phyloP scores from a whole-genome alignment of 2,329 filamentous ascomycete genomes.

The Ophiostoma ips region DNA sequence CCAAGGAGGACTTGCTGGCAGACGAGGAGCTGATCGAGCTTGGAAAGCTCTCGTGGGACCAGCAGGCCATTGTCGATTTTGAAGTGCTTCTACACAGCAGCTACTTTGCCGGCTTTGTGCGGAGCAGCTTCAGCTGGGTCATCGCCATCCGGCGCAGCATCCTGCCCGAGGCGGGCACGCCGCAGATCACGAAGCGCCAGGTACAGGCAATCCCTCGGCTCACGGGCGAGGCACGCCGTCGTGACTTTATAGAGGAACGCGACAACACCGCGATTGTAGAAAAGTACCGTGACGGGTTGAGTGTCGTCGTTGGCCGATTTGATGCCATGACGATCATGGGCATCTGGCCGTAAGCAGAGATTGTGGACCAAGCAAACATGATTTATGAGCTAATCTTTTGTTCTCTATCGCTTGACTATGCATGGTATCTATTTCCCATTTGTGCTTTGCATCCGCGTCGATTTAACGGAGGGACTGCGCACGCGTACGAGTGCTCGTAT shows the following conservation, averaged over 20 bases:
- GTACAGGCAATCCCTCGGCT: background rate
- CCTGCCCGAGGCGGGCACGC: conserved; percentile 6
- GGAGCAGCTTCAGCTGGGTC: conserved; percentile 10
- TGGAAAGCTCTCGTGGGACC: conserved; percentile 20
- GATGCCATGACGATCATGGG: conserved; percentile 9
- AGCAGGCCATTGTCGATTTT: conserved; percentile 11
- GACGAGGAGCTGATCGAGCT: conserved; percentile 18
- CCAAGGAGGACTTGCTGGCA: conserved; percentile 24
- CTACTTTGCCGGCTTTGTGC: conserved; percentile 8
- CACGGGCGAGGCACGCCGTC: background rate
- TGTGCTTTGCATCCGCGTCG: too few species aligned
- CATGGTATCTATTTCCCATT: too few species aligned
- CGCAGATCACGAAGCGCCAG: background rate
- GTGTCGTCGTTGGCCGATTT: conserved; percentile 8
- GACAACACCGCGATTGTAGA: conserved; percentile 1
- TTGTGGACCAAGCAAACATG: background rate
- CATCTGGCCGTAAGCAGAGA: conserved; percentile 8
- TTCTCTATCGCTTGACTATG: background rate
- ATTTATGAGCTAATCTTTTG: background rate
- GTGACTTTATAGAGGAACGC: background rate
- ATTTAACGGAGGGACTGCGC: too few species aligned
- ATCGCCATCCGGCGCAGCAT: conserved; percentile 7
- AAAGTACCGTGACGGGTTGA: conserved; percentile 10
- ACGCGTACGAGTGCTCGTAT: too few species aligned
- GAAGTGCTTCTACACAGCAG: conserved; percentile 10